Evolutionary conservation across 2,329 filamentous ascomycete genomes (phyloP).

Genomic region (Beauveria bassiana): DNA sequence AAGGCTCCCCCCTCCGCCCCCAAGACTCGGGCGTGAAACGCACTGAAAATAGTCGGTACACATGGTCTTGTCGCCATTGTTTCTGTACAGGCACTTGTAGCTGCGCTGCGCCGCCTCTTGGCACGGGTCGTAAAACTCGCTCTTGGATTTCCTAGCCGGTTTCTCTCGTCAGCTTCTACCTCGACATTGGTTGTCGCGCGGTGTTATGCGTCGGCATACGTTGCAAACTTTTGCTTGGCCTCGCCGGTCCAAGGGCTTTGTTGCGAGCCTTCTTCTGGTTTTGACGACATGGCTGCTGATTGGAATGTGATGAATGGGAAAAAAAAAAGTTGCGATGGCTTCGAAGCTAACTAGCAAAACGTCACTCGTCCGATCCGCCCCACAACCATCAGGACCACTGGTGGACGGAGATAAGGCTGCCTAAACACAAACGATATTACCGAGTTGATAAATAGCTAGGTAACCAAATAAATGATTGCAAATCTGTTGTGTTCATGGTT

Average conservation of each 20-base stretch:
- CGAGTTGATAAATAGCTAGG: too few relatives aligned
- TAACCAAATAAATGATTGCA: too few relatives aligned
- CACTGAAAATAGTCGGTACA: slow-evolving; percentile 95
- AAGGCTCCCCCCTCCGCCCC: background rate
- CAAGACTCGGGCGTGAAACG: slow-evolving; percentile 25
- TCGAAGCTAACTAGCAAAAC: background rate
- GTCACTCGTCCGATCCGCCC: background rate
- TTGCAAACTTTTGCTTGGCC: slow-evolving; percentile 56
- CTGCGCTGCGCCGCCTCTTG: slow-evolving; percentile 84
- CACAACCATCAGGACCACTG: background rate
- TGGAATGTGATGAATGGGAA: background rate
- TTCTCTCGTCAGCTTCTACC: background rate
- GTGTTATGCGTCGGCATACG: slow-evolving; percentile 34
- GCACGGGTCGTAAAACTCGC: slow-evolving; percentile 91
- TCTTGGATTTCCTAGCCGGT: slow-evolving; percentile 65
- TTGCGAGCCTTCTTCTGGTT: slow-evolving; percentile 9
- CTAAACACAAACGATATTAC: too few relatives aligned
- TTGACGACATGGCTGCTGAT: slow-evolving; percentile 12
- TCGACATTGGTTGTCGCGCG: background rate
- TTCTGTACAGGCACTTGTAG: slow-evolving; percentile 81
- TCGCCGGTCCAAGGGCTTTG: slow-evolving; percentile 47
- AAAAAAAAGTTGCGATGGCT: background rate
- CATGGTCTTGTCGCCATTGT: slow-evolving; percentile 80
- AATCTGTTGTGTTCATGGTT: too few relatives aligned
- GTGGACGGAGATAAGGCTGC: too few relatives aligned